phyloP scores from a whole-genome alignment of 148 eudicot genomes.

The Silene latifolia region DNA sequence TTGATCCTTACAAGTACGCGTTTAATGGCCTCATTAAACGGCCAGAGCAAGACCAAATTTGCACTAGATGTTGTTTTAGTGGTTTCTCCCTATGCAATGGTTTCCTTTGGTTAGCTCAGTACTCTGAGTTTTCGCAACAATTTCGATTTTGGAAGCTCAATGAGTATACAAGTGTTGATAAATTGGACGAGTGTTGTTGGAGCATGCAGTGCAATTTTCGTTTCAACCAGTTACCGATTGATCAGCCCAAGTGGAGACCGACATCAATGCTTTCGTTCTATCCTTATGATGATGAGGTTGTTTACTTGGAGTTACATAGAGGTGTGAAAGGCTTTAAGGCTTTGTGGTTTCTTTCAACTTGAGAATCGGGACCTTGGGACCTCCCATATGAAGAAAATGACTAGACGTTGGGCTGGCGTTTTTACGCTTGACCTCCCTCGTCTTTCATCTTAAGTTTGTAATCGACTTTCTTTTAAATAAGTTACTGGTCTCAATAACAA shows the following conservation, averaged over 20 bases:
- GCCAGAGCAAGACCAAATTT: background rate
- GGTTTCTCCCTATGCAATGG: background rate
- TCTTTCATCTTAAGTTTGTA: too few relatives aligned
- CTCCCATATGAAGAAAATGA: background rate
- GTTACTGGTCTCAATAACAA: too few relatives aligned
- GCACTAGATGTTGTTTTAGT: background rate
- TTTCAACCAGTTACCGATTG: too few relatives aligned
- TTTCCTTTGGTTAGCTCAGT: background rate
- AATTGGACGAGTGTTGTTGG: too few relatives aligned
- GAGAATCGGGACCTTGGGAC: background rate
- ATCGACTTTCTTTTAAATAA: too few relatives aligned
- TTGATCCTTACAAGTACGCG: background rate
- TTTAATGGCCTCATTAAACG: too few relatives aligned
- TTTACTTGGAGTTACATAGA: background rate
- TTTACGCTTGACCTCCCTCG: background rate
- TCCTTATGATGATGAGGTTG: background rate
- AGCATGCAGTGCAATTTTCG: too few relatives aligned
- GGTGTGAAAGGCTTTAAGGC: background rate
- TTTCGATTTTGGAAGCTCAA: background rate
- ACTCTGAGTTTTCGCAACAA: background rate
- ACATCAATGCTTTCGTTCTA: background rate
- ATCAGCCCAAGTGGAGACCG: background rate
- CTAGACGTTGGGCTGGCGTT: background rate
- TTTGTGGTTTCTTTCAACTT: background rate
- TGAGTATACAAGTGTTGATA: too few relatives aligned